Base-by-base conservation (phyloP, 2,329 filamentous ascomycete genomes). In the Colletotrichum abscissum region DNA sequence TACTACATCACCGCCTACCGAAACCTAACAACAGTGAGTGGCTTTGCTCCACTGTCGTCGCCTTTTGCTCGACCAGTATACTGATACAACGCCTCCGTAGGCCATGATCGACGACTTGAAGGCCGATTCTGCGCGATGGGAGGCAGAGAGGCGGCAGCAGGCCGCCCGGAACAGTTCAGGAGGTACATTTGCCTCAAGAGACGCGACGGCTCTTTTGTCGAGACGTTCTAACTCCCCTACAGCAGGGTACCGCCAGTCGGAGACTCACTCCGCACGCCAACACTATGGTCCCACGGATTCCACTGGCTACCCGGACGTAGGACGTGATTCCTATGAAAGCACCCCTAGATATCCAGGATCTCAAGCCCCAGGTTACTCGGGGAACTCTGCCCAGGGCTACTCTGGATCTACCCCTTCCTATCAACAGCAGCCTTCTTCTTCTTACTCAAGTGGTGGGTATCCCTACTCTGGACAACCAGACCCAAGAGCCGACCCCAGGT, bases 1-100 rank as follows among this genome's bases (percentile, higher is more conserved):
- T 95, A 93, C 84, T 94, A 91, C 82, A 94, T 95, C 81, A 94
- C 91, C 62, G 93, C 92, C 75, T 95, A 95, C 83, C 90, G 93
- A 75, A 94, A 94, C 80, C 84, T 95, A 79, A 95, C 93, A 77
- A 92, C 92, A 79, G 93, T 95, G 88, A 85, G 92, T 85, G 58
- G 7, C 33, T 49, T 35, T 24, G 38, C 19, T 8, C 28, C 38
- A 38, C n/a, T 52, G 24, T 30, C 38, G 28, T 28, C 52, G 19
- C 19, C 19, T 8, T 52, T 54, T 30, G 22, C 16, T 35, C 42
- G 11, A 22, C 30, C 14, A 14, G 11, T 24, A 19, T 54, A 28
- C 63, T 74, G 63, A 74, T 42, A 11, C 30, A 8, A 72, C 11
- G n/a, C 30, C 12, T 33, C 24, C 49, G n/a, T 76, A 91, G 89